Percentiles rank a stretch among this genome's conserved stretches.
Conservation (phyloP, 805 yeast species). For the Teunomyces cretensis region DNA sequence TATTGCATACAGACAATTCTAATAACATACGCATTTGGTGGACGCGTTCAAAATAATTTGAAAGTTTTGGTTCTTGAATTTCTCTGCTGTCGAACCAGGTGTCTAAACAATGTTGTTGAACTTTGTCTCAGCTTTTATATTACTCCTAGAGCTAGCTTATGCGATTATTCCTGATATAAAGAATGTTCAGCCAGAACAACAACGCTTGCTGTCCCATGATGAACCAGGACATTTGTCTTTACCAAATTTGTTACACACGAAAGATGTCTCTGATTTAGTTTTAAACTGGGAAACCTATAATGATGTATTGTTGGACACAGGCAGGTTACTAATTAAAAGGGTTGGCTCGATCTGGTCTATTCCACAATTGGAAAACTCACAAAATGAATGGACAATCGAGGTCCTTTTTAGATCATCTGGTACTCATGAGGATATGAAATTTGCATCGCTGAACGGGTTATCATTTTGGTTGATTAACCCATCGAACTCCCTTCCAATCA, state of each 20-base stretch:
- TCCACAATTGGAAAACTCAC: slow-evolving; percentile 20
- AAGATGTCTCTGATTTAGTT: slow-evolving; percentile 22
- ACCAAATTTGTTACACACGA: slow-evolving; percentile 33
- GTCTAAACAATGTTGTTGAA: background rate
- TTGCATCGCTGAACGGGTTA: slow-evolving; percentile 49
- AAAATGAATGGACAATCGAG: slow-evolving; percentile 56
- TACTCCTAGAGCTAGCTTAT: background rate
- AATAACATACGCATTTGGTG: background rate
- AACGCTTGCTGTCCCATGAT: slow-evolving; percentile 5
- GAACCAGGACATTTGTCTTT: slow-evolving; percentile 28
- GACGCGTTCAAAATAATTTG: background rate
- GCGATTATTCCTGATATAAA: background rate
- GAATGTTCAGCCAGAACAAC: background rate
- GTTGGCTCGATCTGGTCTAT: slow-evolving; percentile 50
- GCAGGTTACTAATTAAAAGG: slow-evolving; percentile 44
- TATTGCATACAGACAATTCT: background rate
- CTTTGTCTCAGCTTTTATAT: background rate
- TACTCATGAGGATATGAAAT: slow-evolving; percentile 24
- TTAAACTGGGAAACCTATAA: slow-evolving; percentile 26
- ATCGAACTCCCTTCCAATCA: slow-evolving; percentile 15
- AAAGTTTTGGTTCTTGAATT: background rate
- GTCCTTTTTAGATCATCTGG: slow-evolving; percentile 64
- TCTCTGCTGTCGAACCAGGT: background rate
- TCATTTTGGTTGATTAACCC: slow-evolving; percentile 54
- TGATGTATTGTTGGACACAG: slow-evolving; percentile 44